A percentile compares a stretch with the other conserved stretches of the same genome.
These are phyloP conservation scores for Magnusiomyces magnusii DNA, from an alignment of 1,139 yeast species.

Conservation along the genomic window DNA sequence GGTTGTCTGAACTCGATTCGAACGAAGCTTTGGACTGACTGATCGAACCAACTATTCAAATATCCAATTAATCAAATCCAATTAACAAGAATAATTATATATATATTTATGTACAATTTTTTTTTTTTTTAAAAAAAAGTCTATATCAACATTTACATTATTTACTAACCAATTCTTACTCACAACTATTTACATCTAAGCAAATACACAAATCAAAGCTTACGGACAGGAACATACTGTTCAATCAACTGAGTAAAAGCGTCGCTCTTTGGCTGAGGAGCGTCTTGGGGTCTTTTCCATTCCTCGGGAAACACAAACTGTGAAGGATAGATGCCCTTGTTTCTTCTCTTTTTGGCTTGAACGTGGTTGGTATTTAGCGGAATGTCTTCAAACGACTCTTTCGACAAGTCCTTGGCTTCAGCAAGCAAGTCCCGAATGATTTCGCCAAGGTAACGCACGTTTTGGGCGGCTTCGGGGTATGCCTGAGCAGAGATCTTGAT, in stretches of 20 bases:
- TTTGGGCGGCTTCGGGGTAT: conserved; percentile 75
- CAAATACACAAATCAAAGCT: conserved; percentile 11
- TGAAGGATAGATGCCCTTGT: conserved; percentile 27
- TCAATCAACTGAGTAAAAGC: conserved; percentile 16
- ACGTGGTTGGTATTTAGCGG: conserved; percentile 77
- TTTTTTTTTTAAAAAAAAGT: not conserved
- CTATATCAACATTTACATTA: not conserved
- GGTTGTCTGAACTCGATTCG: no score
- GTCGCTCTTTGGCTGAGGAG: conserved; percentile 23
- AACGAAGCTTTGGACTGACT: no score
- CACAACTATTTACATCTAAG: no score
- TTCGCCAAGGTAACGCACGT: conserved; percentile 65
- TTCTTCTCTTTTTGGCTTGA: conserved; percentile 39
- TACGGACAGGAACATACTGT: conserved; percentile 14
- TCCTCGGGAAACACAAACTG: conserved; percentile 56
- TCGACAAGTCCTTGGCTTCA: conserved; percentile 53
- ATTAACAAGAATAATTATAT: not conserved
- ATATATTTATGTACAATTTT: not conserved
- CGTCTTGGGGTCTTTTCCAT: conserved; percentile 65
- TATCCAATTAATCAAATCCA: not conserved
- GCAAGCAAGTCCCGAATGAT: conserved; percentile 51
- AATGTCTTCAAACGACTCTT: conserved; percentile 60
- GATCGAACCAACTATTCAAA: no score
- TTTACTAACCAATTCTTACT: no score
- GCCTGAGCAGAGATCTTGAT: conserved; percentile 57